A percentile compares a stretch with the other conserved stretches of the same genome.
Conservation (phyloP, 1,284 basidiomycete species). For the Malassezia globosa region DNA sequence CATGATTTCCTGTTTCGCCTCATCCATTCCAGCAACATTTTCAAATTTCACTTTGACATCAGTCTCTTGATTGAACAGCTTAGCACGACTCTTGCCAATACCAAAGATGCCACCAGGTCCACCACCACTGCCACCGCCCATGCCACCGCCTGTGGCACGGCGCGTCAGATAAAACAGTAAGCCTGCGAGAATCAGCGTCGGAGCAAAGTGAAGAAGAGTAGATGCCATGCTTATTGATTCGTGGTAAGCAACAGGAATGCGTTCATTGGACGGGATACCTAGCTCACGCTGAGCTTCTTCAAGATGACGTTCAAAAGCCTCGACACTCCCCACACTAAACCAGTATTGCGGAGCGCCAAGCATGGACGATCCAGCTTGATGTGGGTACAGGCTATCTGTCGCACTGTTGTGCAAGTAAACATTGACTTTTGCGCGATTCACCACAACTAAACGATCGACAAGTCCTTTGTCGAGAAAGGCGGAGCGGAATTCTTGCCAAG, state of each 20-base stretch:
- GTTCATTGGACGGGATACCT: conserved; percentile 76
- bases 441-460: conserved; percentile 83
- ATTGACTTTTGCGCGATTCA: conserved; percentile 80
- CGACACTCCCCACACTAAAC: conserved; percentile 95
- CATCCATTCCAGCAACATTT: conserved; percentile 98
- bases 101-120: conserved; percentile 84
- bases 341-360: conserved; percentile 54
- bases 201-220: conserved; percentile 80
- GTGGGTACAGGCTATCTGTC: conserved; percentile 55
- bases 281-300: conserved; percentile 87
- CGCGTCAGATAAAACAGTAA: conserved; percentile 81
- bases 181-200: conserved; percentile 80
- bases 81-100: conserved; percentile 90
- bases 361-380: conserved; percentile 16
- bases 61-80: conserved; percentile 93
- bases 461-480: conserved; percentile 90
- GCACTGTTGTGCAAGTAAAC: conserved; percentile 73
- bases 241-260: conserved; percentile 91
- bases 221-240: conserved; percentile 79
- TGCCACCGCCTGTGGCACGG: conserved; percentile 53
- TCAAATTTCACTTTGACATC: conserved; percentile 86
- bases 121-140: conserved; percentile 46
- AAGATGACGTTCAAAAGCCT: conserved; percentile 88
- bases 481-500: conserved; percentile 96
- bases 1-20: conserved; percentile 99